Conservation (phyloP, 805 yeast species). For the Kluyveromyces siamensis region DNA sequence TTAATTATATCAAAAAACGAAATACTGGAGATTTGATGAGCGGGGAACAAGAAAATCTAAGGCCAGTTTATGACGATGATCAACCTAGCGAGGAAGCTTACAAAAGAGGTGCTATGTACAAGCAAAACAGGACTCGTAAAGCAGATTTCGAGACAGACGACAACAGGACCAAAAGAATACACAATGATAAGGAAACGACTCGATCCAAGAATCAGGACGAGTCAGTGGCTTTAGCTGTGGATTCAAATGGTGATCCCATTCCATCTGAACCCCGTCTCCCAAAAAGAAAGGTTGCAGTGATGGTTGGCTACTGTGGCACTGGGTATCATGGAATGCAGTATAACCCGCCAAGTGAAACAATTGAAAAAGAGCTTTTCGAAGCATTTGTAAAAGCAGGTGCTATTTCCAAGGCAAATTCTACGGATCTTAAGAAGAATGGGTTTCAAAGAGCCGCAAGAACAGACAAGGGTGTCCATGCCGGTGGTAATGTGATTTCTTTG, state of each 20-base stretch:
- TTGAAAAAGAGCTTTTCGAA: conserved; percentile 78
- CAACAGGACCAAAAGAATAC: conserved; percentile 2
- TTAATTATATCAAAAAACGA: conserved; percentile 1
- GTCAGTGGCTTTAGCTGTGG: conserved; percentile 28
- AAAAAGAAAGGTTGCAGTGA: conserved; percentile 80
- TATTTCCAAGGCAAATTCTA: conserved; percentile 74
- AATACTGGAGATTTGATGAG: neutral
- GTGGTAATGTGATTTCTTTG: conserved; percentile 81
- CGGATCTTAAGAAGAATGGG: conserved; percentile 79
- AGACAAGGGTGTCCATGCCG: conserved; percentile 97
- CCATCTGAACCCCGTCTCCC: conserved; percentile 60
- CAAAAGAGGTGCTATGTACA: conserved; percentile 35
- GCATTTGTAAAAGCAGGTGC: conserved; percentile 87
- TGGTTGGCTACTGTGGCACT: conserved; percentile 92
- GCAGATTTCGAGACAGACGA: conserved; percentile 15
- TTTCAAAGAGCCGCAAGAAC: conserved; percentile 84
- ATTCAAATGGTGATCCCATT: conserved; percentile 54
- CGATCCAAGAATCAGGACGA: conserved; percentile 15
- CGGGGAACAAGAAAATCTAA: conserved; percentile 11
- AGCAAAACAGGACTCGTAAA: conserved; percentile 25
- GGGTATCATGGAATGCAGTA: conserved; percentile 96
- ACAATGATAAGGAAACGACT: conserved; percentile 8
- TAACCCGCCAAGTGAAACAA: conserved; percentile 81
- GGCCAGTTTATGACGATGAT: conserved; percentile 26
- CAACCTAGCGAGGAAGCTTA: conserved; percentile 33